Conservation (phyloP, 495 filamentous ascomycete species). For the Hypoxylon rickii region DNA sequence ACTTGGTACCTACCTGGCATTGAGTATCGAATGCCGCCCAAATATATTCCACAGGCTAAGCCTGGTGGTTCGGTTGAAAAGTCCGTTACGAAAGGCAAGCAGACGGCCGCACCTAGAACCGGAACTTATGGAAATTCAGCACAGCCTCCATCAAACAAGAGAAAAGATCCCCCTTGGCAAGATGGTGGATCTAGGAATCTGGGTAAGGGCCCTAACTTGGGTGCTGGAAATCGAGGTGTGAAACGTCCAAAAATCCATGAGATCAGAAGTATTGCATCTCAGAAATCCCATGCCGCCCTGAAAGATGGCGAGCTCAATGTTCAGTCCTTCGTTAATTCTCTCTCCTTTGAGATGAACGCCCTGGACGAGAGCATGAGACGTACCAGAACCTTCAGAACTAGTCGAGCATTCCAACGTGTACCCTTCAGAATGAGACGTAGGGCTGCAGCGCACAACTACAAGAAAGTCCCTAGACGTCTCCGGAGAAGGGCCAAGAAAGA, state of each 20-base stretch:
- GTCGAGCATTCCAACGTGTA: constrained; percentile 85
- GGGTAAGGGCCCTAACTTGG: constrained; percentile 48
- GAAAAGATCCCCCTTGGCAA: constrained; percentile 24
- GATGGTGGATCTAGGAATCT: constrained; percentile 15
- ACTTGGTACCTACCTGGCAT: too few relatives aligned
- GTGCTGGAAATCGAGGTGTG: constrained; percentile 45
- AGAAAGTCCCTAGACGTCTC: constrained; percentile 82
- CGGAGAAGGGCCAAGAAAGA: constrained; percentile 72
- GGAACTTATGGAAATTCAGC: background rate
- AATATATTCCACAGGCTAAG: too few relatives aligned
- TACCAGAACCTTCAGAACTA: constrained; percentile 67
- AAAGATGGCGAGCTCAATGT: constrained; percentile 79
- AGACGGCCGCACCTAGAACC: constrained; percentile 4
- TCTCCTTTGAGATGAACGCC: constrained; percentile 86
- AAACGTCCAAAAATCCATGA: constrained; percentile 69
- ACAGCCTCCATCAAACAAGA: constrained; percentile 29
- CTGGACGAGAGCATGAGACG: constrained; percentile 77
- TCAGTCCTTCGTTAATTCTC: constrained; percentile 76
- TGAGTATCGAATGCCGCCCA: too few relatives aligned
- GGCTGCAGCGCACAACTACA: constrained; percentile 94
- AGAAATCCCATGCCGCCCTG: constrained; percentile 71
- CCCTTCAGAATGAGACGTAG: constrained; percentile 81
- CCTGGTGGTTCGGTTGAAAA: too few relatives aligned
- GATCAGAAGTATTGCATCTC: constrained; percentile 72
- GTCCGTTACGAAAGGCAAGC: constrained; percentile 1